Conservation (phyloP, 169 alveolate genomes). For the Neospora caninum region DNA sequence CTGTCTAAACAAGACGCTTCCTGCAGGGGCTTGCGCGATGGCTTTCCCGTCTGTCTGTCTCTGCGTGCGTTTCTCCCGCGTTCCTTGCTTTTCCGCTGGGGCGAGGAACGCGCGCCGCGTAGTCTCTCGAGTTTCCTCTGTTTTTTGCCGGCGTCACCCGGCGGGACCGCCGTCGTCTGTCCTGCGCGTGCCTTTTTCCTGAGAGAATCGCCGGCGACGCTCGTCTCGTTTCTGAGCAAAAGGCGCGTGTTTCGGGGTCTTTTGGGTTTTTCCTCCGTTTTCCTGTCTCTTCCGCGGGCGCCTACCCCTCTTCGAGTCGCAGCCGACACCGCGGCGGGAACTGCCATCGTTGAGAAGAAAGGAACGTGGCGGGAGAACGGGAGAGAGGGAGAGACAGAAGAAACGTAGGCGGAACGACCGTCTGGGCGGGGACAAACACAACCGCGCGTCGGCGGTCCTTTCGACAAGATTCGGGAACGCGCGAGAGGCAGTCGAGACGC, state of each 20-base stretch:
- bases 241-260: not conserved
- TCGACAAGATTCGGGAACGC: too few species aligned
- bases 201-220: not conserved
- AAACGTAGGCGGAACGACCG: not conserved
- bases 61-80: too few species aligned
- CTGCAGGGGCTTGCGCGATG: too few species aligned
- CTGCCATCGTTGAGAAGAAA: not conserved
- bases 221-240: not conserved
- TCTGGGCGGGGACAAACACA: not conserved
- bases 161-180: too few species aligned
- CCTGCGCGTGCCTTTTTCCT: not conserved
- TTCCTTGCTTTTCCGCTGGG: too few species aligned
- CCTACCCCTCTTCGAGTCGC: not conserved
- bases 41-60: too few species aligned
- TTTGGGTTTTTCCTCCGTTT: not conserved
- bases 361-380: not conserved
- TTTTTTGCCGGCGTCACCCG: too few species aligned
- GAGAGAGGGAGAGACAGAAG: not conserved
- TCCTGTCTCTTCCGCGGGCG: not conserved
- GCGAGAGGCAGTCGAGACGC: too few species aligned
- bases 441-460: too few species aligned
- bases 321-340: not conserved
- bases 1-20: too few species aligned
- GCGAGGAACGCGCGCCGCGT: too few species aligned
- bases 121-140: too few species aligned